Evolutionary conservation across 371 early-diverging fungal genomes (phyloP).

Genomic region (Mortierella sp.): DNA sequence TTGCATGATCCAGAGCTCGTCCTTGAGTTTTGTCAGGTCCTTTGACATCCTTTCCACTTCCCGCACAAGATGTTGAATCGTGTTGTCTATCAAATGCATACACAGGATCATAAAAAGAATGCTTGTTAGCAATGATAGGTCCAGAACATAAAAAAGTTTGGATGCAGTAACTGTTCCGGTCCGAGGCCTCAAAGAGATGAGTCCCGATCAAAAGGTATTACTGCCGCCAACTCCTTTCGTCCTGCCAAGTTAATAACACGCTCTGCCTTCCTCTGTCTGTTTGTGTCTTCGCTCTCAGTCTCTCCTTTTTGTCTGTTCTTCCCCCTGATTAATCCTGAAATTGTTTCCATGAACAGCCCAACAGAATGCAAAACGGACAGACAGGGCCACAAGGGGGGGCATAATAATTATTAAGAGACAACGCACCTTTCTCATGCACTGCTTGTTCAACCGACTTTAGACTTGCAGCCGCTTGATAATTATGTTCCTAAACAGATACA

Average conservation of each 20-base stretch:
- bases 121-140: neutral
- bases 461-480: conserved; percentile 52
- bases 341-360: neutral
- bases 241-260: no score
- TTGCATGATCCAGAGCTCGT: conserved; percentile 53
- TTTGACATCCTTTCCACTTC: conserved; percentile 52
- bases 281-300: neutral
- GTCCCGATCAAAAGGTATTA: neutral
- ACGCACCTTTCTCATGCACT: conserved; percentile 55
- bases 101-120: neutral
- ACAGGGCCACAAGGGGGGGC: neutral
- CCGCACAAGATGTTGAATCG: conserved; percentile 51
- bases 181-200: no score
- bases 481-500: conserved; percentile 50
- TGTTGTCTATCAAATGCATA: conserved; percentile 36
- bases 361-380: neutral
- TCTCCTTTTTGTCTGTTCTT: neutral
- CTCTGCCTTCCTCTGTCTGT: no score
- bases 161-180: neutral
- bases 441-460: conserved; percentile 53
- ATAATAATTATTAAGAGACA: neutral
- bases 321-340: neutral
- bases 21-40: conserved; percentile 52
- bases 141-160: neutral
- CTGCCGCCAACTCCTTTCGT: neutral